Conservation (phyloP, 2,329 filamentous ascomycete genomes). For the Claviceps sorghi region DNA sequence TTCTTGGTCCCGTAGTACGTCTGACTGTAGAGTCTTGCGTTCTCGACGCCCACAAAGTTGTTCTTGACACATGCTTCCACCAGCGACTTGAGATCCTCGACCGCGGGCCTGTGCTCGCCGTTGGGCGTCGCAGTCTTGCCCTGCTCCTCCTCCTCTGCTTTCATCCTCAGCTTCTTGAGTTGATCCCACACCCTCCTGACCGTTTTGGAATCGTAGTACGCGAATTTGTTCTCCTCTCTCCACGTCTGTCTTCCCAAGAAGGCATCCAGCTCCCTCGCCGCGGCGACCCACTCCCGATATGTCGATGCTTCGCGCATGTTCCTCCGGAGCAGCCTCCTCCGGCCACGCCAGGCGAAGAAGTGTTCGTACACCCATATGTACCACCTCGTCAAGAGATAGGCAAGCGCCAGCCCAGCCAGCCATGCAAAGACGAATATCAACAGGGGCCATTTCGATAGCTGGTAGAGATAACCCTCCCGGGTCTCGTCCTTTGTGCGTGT, state of each 20-base stretch:
- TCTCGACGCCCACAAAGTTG: conserved; percentile 93
- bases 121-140: conserved; percentile 17
- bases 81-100: conserved; percentile 63
- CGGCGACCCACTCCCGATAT: conserved; percentile 72
- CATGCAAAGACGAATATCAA: conserved; percentile 66
- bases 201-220: conserved; percentile 80
- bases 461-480: conserved; percentile 82
- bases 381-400: conserved; percentile 67
- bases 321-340: conserved; percentile 53
- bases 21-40: conserved; percentile 86
- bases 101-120: conserved; percentile 28
- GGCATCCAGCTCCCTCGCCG: conserved; percentile 63
- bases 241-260: conserved; percentile 70
- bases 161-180: conserved; percentile 48
- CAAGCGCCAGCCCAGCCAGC: conserved; percentile 55
- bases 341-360: conserved; percentile 76
- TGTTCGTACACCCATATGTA: conserved; percentile 94
- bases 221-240: conserved; percentile 64
- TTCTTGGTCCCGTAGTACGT: conserved; percentile 98
- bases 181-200: conserved; percentile 64
- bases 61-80: conserved; percentile 91
- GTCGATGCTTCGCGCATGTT: conserved; percentile 56
- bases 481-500: conserved; percentile 75
- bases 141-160: conserved; percentile 40
- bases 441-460: conserved; percentile 81